Evolutionary conservation across 2,329 filamentous ascomycete genomes (phyloP), one percentile per base, ranked within the genome.

Genomic region (Calycina herbarum): DNA sequence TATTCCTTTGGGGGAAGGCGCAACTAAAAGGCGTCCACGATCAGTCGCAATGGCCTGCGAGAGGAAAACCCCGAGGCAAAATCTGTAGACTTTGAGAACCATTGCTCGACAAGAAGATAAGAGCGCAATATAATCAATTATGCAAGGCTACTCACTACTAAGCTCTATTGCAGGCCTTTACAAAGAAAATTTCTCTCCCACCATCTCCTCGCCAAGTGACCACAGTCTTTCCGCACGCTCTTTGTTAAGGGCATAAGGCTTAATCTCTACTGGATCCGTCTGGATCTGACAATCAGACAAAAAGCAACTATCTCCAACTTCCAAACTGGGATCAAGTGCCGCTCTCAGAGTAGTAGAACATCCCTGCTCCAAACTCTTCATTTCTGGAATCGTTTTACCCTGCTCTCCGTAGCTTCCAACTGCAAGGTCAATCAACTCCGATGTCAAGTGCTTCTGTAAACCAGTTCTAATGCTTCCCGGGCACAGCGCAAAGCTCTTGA

Each of bases 201-300:
- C 79, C 61, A 83, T 68, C 68, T 79, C 73, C 73, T 82, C 79
- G 45, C 78, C 82, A 57, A 82, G 59, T 56, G 74, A 75, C 82
- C 82, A 83, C 45, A 82, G 71, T 70, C 71, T 79, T 64, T 79
- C 77, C 0, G 81, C 81, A 33, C 71, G 72, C 51, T 42, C 54
- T 40, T 57, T 58, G 56, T 68, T 57, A 20, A 65, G n/a, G 0
- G 66, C 68, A 66, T 64, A 66, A 7, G 31, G 51, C 35, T 35
- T 51, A 5, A 57, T 5, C 17, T 62, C 29, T 8, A 56, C 17
- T 10, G 24, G 10, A 1, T 59, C 56, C 5, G 31, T 63, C 8
- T 38, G 56, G 15, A 66, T 17, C n/a, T 64, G 57, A 24, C 65
- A 67, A 64, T 67, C 58, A 40, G 15, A 17, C 20, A 69, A 58